A percentile compares a stretch with the other conserved stretches of the same genome.
phyloP scores from a whole-genome alignment of 768 basidiomycete genomes.

The Termitomyces sp. region DNA sequence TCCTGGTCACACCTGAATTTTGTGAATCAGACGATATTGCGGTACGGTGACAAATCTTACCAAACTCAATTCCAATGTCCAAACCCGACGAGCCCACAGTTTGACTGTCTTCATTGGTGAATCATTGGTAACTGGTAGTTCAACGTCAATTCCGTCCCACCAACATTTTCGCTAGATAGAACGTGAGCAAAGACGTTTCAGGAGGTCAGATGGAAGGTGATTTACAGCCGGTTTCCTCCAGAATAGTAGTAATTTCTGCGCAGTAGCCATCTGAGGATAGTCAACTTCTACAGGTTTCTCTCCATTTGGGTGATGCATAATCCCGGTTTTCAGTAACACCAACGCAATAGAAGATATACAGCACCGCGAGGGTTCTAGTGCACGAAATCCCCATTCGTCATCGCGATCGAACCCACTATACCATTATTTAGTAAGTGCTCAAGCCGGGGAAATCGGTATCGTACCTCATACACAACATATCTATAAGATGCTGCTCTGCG shows the following conservation, averaged over 20 bases:
- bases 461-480: conserved; percentile 99
- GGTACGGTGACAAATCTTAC: conserved; percentile 34
- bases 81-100: conserved; percentile 95
- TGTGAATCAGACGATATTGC: neutral
- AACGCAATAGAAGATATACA: conserved; percentile 98
- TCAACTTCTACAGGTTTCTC: conserved; percentile 80
- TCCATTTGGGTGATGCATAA: conserved; percentile 66
- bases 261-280: conserved; percentile 90
- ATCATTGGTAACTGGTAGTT: conserved; percentile 56
- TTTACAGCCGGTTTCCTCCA: conserved; percentile 99
- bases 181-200: neutral
- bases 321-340: conserved; percentile 95
- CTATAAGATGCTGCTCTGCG: conserved; percentile 98
- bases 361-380: conserved; percentile 91
- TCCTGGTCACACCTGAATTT: conserved; percentile 11
- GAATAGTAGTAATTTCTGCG: conserved; percentile 94
- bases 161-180: conserved; percentile 86
- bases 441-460: conserved; percentile 6
- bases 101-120: conserved; percentile 60
- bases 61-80: conserved; percentile 96
- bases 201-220: neutral
- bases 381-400: conserved; percentile 98
- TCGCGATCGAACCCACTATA: conserved; percentile 90
- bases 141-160: conserved; percentile 97
- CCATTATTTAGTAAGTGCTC: conserved; percentile 2